Evolutionary conservation across 345 rosid species (phyloP).

Genomic region (Moricandia moricandioides): DNA sequence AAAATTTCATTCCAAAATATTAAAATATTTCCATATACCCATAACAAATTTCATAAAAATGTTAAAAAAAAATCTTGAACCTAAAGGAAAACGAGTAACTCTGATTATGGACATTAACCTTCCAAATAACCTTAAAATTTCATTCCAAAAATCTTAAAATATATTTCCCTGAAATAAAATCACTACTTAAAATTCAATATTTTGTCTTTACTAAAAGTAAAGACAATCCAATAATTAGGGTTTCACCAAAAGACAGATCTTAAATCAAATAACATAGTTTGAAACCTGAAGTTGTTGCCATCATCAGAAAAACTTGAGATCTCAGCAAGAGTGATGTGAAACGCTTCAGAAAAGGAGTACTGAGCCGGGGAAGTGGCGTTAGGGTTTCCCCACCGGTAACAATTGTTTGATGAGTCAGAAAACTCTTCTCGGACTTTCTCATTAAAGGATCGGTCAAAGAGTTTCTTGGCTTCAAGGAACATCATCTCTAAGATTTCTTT

Average conservation of each 20-base stretch:
- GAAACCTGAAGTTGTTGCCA: conserved; percentile 44
- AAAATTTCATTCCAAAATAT: background rate
- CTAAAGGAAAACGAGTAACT: background rate
- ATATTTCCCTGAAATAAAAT: background rate
- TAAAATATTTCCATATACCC: background rate
- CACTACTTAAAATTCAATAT: background rate
- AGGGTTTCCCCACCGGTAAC: conserved; percentile 81
- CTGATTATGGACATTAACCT: background rate
- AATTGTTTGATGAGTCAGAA: conserved; percentile 36
- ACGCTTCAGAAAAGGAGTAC: conserved; percentile 66
- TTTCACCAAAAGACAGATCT: conserved; percentile 12
- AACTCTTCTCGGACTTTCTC: conserved; percentile 38
- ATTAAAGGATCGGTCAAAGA: conserved; percentile 53
- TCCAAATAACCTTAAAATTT: background rate
- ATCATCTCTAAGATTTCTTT: conserved; percentile 41
- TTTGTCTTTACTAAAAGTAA: background rate
- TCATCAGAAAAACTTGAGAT: conserved; percentile 36
- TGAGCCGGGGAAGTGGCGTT: conserved; percentile 55
- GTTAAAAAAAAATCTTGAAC: background rate
- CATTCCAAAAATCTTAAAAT: background rate
- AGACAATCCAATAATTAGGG: background rate
- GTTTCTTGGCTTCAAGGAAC: conserved; percentile 41
- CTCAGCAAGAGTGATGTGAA: conserved; percentile 58
- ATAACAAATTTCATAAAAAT: background rate
- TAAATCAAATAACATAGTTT: background rate